phyloP scores from a whole-genome alignment of 176 grass and related monocot genomes.

The Carex kokanica region DNA sequence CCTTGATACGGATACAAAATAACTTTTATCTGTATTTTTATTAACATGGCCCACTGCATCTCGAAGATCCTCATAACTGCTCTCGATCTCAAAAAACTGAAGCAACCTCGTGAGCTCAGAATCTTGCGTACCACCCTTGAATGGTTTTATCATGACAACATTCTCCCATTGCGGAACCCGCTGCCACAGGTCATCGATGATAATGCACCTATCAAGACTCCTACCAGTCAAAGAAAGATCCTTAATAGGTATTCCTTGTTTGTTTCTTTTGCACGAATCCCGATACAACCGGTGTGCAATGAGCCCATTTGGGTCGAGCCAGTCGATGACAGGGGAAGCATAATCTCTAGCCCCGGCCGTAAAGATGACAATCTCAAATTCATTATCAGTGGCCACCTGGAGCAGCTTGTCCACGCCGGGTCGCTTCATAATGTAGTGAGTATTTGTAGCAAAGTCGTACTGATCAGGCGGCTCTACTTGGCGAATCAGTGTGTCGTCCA shows the following conservation, averaged over 20 bases:
- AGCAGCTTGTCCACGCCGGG: constrained; percentile 5
- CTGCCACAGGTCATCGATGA: neutral
- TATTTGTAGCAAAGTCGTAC: too few species aligned
- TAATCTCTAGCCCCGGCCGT: neutral
- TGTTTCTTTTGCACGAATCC: neutral
- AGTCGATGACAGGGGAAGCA: constrained; percentile 2
- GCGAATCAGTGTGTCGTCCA: too few species aligned
- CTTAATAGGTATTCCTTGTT: neutral
- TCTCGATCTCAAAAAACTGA: neutral
- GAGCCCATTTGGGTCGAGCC: constrained; percentile 7
- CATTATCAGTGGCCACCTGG: neutral
- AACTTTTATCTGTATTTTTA: too few species aligned
- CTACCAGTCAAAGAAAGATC: constrained; percentile 12
- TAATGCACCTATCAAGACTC: constrained; percentile 2
- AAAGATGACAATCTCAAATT: constrained; percentile 4
- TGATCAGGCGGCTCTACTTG: too few species aligned
- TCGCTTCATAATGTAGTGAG: neutral
- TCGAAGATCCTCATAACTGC: neutral
- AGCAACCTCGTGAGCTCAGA: neutral
- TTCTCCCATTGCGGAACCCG: neutral
- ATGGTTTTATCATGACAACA: neutral
- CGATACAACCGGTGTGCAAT: constrained; percentile 7
- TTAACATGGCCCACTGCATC: neutral
- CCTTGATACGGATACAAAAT: too few species aligned
- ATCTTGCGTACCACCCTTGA: neutral